phyloP scores from a whole-genome alignment of 345 rosid species.

The Gossypium turneri region DNA sequence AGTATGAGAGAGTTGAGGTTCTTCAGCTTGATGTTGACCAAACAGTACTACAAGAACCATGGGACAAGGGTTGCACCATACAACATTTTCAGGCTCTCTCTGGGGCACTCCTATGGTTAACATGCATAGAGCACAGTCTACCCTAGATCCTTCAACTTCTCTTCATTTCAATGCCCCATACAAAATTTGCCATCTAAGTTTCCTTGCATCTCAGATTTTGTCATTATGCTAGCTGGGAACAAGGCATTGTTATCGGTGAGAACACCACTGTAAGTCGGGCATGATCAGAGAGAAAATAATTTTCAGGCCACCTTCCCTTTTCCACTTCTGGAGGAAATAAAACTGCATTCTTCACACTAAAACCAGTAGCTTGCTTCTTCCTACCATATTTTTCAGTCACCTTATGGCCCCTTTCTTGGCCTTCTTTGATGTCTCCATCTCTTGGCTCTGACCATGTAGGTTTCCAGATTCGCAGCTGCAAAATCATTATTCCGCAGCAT shows the following conservation, averaged over 20 bases:
- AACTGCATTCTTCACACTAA: conserved; percentile 65
- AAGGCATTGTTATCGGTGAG: conserved; percentile 62
- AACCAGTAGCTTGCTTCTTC: conserved; percentile 58
- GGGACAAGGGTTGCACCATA: no score
- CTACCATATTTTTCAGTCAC: conserved; percentile 22
- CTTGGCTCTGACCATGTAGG: conserved; percentile 46
- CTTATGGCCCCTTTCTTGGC: conserved; percentile 20
- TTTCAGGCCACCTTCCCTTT: conserved; percentile 69
- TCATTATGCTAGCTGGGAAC: conserved; percentile 39
- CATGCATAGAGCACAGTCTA: background rate
- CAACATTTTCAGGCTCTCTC: background rate
- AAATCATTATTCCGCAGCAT: conserved; percentile 14
- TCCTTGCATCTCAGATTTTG: background rate
- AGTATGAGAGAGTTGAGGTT: background rate
- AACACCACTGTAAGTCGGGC: conserved; percentile 71
- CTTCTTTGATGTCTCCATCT: conserved; percentile 28
- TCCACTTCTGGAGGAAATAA: conserved; percentile 77
- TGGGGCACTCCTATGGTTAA: background rate
- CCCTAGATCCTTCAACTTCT: background rate
- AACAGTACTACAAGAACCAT: background rate
- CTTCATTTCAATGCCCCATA: background rate
- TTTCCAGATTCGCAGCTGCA: conserved; percentile 86
- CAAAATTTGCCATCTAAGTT: background rate
- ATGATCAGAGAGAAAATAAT: conserved; percentile 74
- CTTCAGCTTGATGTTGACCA: background rate